phyloP scores from a whole-genome alignment of 257 asterid species.

The Eucommia ulmoides region DNA sequence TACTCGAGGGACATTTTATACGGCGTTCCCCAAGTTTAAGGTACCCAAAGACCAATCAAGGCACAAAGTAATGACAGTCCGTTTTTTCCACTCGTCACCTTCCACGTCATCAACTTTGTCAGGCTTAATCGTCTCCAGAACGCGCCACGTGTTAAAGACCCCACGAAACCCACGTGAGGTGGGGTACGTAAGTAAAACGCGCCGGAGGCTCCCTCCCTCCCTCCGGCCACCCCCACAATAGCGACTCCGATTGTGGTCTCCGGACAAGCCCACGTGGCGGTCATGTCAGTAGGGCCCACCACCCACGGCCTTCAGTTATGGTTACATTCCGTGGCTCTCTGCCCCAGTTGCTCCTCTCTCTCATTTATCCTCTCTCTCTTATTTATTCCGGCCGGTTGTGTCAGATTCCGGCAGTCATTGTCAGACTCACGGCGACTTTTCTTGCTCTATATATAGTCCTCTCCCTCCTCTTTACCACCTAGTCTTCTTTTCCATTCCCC shows the following conservation, averaged over 20 bases:
- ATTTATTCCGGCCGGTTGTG: slow-evolving; percentile 24
- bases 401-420: slow-evolving; percentile 24
- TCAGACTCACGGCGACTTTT: slow-evolving; percentile 33
- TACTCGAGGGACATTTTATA: not conserved
- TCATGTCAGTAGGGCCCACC: slow-evolving; percentile 50
- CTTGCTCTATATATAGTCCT: slow-evolving; percentile 22
- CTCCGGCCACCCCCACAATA: not conserved
- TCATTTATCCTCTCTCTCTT: slow-evolving; percentile 4
- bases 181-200: not conserved
- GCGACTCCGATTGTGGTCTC: too few relatives aligned
- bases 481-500: slow-evolving; percentile 5
- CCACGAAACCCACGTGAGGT: not conserved
- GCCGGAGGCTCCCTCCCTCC: not conserved
- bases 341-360: slow-evolving; percentile 18
- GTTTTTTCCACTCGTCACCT: slow-evolving; percentile 1
- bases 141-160: slow-evolving; percentile 19
- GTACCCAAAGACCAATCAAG: slow-evolving; percentile 5
- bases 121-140: not conserved
- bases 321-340: slow-evolving; percentile 25
- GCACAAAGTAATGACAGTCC: slow-evolving; percentile 5
- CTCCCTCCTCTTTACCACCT: slow-evolving; percentile 10
- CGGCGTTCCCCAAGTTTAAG: slow-evolving; percentile 16
- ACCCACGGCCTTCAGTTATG: slow-evolving; percentile 34
- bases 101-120: slow-evolving; percentile 14
- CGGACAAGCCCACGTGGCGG: slow-evolving; percentile 67